These are phyloP conservation scores for Arachis monticola DNA, from an alignment of 331 rosid species.

Conservation along the genomic window DNA sequence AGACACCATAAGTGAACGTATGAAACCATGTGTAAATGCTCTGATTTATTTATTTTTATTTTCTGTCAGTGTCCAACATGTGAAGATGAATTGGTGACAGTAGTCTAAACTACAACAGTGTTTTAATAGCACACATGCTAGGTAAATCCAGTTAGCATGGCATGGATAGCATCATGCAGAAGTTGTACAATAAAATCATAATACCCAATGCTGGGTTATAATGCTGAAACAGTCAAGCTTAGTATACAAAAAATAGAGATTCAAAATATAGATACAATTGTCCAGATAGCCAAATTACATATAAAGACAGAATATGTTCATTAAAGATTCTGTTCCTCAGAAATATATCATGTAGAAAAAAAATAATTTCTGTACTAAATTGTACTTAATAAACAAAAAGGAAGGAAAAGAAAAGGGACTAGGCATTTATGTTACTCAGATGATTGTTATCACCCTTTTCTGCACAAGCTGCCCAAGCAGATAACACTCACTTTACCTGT, in stretches of 20 bases:
- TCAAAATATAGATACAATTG: conserved; percentile 6
- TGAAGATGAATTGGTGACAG: conserved; percentile 14
- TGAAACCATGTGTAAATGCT: background rate
- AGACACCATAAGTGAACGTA: conserved; percentile 22
- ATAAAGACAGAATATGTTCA: conserved; percentile 17
- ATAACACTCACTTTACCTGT: conserved; percentile 2
- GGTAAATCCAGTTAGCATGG: conserved; percentile 24
- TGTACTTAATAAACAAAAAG: background rate
- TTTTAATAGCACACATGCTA: conserved; percentile 13
- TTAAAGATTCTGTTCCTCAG: conserved; percentile 19
- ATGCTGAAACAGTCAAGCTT: background rate
- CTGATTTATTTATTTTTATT: conserved; percentile 12
- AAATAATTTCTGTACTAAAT: conserved; percentile 17
- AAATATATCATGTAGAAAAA: conserved; percentile 1
- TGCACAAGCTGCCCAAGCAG: conserved; percentile 27
- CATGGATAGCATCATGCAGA: conserved; percentile 4
- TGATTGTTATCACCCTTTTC: conserved; percentile 21
- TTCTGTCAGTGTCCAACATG: conserved; percentile 11
- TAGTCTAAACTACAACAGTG: background rate
- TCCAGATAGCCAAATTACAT: background rate
- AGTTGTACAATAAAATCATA: conserved; percentile 15
- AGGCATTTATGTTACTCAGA: background rate
- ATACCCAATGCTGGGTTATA: conserved; percentile 13
- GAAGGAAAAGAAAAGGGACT: background rate
- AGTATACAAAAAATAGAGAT: conserved; percentile 22